phyloP scores from a whole-genome alignment of 2,329 filamentous ascomycete species.

The Fusarium tjaetaba region DNA sequence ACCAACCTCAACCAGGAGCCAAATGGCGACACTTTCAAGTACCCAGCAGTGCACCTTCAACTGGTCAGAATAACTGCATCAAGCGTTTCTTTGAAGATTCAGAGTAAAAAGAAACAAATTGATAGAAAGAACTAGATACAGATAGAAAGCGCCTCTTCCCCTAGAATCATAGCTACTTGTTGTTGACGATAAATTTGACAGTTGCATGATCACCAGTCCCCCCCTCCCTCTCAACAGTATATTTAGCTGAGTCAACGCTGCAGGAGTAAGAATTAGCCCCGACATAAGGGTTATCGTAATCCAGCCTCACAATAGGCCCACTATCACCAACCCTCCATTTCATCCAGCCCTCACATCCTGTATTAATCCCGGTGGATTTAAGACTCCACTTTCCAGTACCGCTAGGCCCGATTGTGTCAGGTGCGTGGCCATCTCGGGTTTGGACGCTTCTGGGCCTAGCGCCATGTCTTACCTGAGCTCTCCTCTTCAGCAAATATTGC shows the following conservation, averaged over 20 bases:
- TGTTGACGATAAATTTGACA: not conserved
- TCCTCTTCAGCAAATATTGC: not conserved
- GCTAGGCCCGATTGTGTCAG: not conserved
- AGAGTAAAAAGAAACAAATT: not conserved
- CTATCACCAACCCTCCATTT: not conserved
- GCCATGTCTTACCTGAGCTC: not conserved
- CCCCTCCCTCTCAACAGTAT: not conserved
- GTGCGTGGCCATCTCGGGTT: not conserved
- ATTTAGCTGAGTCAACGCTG: not conserved
- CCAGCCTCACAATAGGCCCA: not conserved
- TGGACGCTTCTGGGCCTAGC: not conserved
- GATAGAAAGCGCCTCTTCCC: not conserved
- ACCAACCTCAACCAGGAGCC: too few species aligned
- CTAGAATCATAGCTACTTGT: not conserved
- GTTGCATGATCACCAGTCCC: not conserved
- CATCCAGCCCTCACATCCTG: not conserved
- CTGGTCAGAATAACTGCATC: too few species aligned
- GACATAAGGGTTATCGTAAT: not conserved
- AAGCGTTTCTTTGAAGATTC: too few species aligned
- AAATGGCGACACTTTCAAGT: too few species aligned
- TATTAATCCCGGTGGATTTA: too few species aligned
- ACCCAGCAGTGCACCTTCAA: too few species aligned
- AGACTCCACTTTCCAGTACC: not conserved
- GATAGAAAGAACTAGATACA: not conserved
- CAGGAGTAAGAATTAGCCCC: not conserved